phyloP scores from a whole-genome alignment of 1,139 yeast species.

The Kodamaea suecica region DNA sequence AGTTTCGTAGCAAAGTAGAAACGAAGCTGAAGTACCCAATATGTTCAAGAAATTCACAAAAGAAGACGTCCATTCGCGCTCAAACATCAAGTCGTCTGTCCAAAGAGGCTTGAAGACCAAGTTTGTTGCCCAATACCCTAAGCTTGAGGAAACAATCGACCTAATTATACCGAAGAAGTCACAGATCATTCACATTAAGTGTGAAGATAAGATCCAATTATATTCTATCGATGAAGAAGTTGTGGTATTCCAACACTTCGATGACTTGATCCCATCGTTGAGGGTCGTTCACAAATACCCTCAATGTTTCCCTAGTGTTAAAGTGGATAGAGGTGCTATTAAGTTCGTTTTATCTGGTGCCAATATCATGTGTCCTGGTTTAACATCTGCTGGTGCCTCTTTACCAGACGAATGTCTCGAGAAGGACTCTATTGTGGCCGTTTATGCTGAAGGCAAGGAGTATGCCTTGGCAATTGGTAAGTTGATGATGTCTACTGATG shows the following conservation, averaged over 20 bases:
- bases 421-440: conserved; percentile 67
- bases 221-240: conserved; percentile 74
- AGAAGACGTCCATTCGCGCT: conserved; percentile 85
- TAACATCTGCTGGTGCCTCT: conserved; percentile 85
- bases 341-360: conserved; percentile 94
- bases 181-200: conserved; percentile 77
- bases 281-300: conserved; percentile 81
- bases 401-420: conserved; percentile 71
- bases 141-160: conserved; percentile 71
- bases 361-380: conserved; percentile 96
- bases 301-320: conserved; percentile 75
- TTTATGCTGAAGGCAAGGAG: conserved; percentile 92
- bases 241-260: conserved; percentile 77
- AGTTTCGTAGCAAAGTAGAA: no score
- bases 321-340: conserved; percentile 95
- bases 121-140: conserved; percentile 69
- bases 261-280: conserved; percentile 77
- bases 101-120: conserved; percentile 80
- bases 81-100: conserved; percentile 89
- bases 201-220: conserved; percentile 83
- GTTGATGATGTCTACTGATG: conserved; percentile 84
- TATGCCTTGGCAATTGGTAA: conserved; percentile 88
- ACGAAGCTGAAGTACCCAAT: no score
- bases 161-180: conserved; percentile 87
- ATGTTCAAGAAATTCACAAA: conserved; percentile 73